These are phyloP conservation scores for Exsudoporus frostii DNA, from an alignment of 768 basidiomycete species.

Conservation along the genomic window DNA sequence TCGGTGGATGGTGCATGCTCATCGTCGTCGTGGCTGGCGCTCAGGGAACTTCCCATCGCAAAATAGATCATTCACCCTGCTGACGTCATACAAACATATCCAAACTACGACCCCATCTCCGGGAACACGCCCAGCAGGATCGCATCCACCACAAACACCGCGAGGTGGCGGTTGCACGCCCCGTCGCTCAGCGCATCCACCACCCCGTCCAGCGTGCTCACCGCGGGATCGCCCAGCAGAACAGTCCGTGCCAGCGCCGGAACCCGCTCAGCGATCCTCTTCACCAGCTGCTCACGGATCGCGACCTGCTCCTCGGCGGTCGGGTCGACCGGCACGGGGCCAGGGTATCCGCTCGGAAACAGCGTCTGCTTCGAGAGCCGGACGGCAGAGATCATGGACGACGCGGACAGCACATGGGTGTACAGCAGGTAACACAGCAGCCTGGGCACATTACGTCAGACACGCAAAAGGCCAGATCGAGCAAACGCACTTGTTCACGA, in stretches of 20 bases:
- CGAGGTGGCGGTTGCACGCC: constrained; percentile 77
- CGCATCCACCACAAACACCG: constrained; percentile 70
- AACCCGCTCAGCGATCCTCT: constrained; percentile 38
- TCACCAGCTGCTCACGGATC: constrained; percentile 43
- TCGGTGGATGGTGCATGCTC: constrained; percentile 51
- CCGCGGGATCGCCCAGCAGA: constrained; percentile 49
- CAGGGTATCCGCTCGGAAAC: constrained; percentile 90
- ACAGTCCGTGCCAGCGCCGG: constrained; percentile 26
- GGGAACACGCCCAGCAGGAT: constrained; percentile 73
- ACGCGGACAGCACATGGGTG: constrained; percentile 48
- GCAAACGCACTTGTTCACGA: constrained; percentile 54
- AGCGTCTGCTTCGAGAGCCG: constrained; percentile 63
- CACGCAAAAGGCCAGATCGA: background rate
- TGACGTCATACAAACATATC: constrained; percentile 30
- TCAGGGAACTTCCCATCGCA: constrained; percentile 10
- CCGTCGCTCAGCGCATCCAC: constrained; percentile 60
- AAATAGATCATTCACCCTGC: background rate
- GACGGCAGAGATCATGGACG: constrained; percentile 50
- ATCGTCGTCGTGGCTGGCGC: constrained; percentile 15
- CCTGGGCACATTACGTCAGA: constrained; percentile 35
- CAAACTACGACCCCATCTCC: constrained; percentile 48
- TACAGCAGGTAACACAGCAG: constrained; percentile 69
- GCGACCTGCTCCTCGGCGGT: constrained; percentile 69
- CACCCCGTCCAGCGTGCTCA: constrained; percentile 46
- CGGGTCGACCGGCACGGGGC: constrained; percentile 68